Conservation (phyloP, 2,329 filamentous ascomycete species). For the Trichoderma polysporum region DNA sequence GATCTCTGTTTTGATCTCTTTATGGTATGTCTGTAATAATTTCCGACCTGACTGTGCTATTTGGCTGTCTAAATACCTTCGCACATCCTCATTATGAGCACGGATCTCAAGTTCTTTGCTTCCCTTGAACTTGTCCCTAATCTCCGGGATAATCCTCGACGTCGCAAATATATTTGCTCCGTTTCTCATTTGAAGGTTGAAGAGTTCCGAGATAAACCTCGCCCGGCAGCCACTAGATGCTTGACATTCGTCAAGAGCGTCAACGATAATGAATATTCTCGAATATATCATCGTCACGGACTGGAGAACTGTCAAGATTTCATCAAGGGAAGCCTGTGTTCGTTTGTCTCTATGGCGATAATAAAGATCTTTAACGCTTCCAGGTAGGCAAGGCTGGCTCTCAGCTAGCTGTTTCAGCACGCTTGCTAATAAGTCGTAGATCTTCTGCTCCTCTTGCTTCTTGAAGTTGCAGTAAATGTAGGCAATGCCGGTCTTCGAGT, state of each 20-base stretch:
- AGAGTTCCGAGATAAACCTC: background rate
- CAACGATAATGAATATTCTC: background rate
- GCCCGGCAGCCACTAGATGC: background rate
- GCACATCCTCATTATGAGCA: background rate
- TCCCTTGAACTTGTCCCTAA: background rate
- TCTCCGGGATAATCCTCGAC: slow-evolving; percentile 25
- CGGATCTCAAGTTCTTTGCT: background rate
- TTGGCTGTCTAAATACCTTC: background rate
- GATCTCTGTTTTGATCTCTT: background rate
- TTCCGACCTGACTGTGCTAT: background rate
- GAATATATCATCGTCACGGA: background rate
- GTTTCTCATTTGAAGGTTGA: background rate
- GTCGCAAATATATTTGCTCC: background rate
- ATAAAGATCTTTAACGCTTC: background rate
- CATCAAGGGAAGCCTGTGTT: background rate
- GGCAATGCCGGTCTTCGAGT: slow-evolving; percentile 36
- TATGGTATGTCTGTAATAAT: too few species aligned
- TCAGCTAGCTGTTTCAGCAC: background rate
- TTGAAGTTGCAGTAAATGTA: slow-evolving; percentile 43
- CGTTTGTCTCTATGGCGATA: background rate
- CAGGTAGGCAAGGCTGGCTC: background rate
- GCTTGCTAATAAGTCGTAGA: background rate
- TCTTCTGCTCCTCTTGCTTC: slow-evolving; percentile 38
- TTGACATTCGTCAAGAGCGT: background rate
- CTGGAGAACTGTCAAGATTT: background rate